These are phyloP conservation scores for Aegilops bicornis DNA, from an alignment of 176 grass and related monocot species.

Conservation along the genomic window DNA sequence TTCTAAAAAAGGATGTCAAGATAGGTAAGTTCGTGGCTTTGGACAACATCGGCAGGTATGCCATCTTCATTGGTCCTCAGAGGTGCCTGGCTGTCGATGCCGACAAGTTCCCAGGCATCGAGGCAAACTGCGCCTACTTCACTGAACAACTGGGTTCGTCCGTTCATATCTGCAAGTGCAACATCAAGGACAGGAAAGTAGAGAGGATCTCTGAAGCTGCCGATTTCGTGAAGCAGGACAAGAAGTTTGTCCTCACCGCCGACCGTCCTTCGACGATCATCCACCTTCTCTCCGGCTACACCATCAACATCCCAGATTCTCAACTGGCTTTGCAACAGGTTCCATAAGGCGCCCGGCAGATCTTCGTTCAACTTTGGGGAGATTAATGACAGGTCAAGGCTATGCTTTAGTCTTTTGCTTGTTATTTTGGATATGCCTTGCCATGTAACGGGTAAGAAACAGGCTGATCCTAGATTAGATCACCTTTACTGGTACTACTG, in stretches of 20 bases:
- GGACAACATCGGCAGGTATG: neutral
- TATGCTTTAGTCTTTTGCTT: neutral
- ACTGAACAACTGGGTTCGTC: neutral
- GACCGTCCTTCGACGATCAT: neutral
- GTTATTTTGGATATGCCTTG: neutral
- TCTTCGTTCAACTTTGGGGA: neutral
- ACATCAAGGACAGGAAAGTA: neutral
- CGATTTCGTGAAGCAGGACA: neutral
- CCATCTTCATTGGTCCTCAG: neutral
- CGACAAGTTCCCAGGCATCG: neutral
- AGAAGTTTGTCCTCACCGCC: neutral
- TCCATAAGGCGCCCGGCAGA: neutral
- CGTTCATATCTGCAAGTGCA: neutral
- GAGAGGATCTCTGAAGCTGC: neutral
- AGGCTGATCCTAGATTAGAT: neutral
- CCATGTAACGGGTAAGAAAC: no score
- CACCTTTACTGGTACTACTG: neutral
- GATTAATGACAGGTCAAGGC: no score
- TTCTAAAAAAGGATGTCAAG: no score
- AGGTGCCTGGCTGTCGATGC: neutral
- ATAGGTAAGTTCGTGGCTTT: no score
- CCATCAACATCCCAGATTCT: neutral
- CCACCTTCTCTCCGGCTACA: neutral
- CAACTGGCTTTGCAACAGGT: neutral
- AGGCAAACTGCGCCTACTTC: neutral